Evolutionary conservation across 1,139 yeast species (phyloP), one percentile per base, ranked within the genome.

Genomic region (Protomyces gravidus): DNA sequence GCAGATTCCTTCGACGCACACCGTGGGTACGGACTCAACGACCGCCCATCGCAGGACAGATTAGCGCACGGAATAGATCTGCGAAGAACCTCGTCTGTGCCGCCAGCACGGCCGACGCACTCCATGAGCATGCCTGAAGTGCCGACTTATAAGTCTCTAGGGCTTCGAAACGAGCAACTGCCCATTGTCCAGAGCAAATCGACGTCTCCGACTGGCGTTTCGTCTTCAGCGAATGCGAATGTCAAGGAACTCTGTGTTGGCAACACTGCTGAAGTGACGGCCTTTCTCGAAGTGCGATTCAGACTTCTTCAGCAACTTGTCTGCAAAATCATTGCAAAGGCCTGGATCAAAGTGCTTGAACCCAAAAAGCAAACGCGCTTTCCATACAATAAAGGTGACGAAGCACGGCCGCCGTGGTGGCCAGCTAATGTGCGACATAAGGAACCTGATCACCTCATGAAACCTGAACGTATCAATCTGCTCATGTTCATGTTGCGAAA

Each of bases 391-490:
- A 67, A 68, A 19, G 82, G 80, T 2, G 76, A 77, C 13, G 56
- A 45, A 0, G 67, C 80, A 7, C 80, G 75, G 63, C 92, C 92
- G 0, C 67, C 68, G 1, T 85, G 92, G 90, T 86, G 92, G 94
- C 92, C 92, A 0, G 46, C 46, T 0, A 60, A 65, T 17, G 80
- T 84, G 0, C 75, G 80, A 45, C 92, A 86, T 70, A 75, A 76
- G 53, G 92, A 86, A 66, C 92, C 92, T 0, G 92, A 86, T 69
- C 67, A 86, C 70, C 73, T 86, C 62, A 78, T 76, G 63, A 85
- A 83, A 67, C 71, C 71, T 1, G 84, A 82, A 63, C 71, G 94
- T 61, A 68, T 83, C 19, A 68, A 67, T 2, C 69, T 86, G 26
- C 71, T 85, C 67, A 72, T 77, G 19, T 67, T 73, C 23, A 75